These are phyloP conservation scores for Phytophthora chlamydospora DNA, from an alignment of 352 stramenopile species.

Conservation along the genomic window DNA sequence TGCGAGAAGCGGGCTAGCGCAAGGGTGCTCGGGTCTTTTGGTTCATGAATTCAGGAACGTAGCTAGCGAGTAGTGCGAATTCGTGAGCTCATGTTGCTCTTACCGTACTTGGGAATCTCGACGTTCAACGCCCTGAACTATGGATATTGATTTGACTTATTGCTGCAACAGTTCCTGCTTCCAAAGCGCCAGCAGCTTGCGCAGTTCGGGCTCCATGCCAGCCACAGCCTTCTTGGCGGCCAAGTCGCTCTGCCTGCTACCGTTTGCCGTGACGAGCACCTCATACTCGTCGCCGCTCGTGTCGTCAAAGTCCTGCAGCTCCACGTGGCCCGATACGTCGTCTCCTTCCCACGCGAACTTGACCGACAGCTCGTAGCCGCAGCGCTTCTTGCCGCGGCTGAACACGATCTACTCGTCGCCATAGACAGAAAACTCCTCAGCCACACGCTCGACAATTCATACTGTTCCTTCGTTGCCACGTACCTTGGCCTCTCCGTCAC, in stretches of 20 bases:
- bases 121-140: too few species aligned
- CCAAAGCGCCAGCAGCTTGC: slow-evolving; percentile 71
- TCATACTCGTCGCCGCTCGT: slow-evolving; percentile 84
- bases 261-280: slow-evolving; percentile 59
- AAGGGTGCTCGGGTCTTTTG: slow-evolving; percentile 15
- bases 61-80: background rate
- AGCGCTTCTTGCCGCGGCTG: slow-evolving; percentile 86
- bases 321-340: slow-evolving; percentile 66
- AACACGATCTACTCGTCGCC: slow-evolving; percentile 58
- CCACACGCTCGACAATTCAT: background rate
- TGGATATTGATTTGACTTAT: slow-evolving; percentile 45
- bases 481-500: slow-evolving; percentile 85
- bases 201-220: slow-evolving; percentile 64
- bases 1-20: slow-evolving; percentile 10
- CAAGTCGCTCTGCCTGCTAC: slow-evolving; percentile 49
- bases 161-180: slow-evolving; percentile 83
- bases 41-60: slow-evolving; percentile 8
- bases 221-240: slow-evolving; percentile 67
- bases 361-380: slow-evolving; percentile 82
- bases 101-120: too few species aligned
- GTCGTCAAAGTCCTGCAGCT: slow-evolving; percentile 89
- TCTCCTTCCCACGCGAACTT: slow-evolving; percentile 76
- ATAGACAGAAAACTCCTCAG: slow-evolving; percentile 8
- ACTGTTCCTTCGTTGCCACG: background rate
- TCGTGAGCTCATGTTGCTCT: background rate